Evolutionary conservation across 257 asterid genomes (phyloP), one percentile per base, ranked within the genome.

Genomic region (Cruciata laevipes): DNA sequence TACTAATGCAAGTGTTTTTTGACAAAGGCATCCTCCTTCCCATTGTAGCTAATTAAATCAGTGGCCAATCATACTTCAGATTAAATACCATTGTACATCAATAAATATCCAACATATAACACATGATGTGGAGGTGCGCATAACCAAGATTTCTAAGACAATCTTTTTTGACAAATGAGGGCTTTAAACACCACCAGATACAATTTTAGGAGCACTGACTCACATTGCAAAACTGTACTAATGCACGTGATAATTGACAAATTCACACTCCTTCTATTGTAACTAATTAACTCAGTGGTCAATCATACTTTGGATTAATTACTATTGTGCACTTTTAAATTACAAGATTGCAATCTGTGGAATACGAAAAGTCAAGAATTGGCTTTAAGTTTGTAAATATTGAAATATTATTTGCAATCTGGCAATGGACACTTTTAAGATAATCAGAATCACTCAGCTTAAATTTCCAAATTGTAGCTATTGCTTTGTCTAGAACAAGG

Each of bases 141-240:
- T 77, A 77, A 73, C 81, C 78, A 73, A 2, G 67, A 77, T 37
- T 44, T 69, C 59, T 65, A 13, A 1, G 42, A 37, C 42, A 42
- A 42, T 42, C 14, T 42, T 5, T 11, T 51, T 20, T 4, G 69
- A n/a, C 67, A 69, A 66, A 77, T 65, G 12, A 60, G 78, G 78
- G 78, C 73, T 77, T 77, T 77, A 77, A 73, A 77, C 75, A 69
- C 73, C 78, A 60, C 75, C 73, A 51, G 40, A 37, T 35, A 14
- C 37, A 65, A 73, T 77, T 61, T 77, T 30, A 73, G 75, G 73
- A 73, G 74, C 56, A 51, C 64, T 66, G 49, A 64, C 42, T 24
- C 63, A 68, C 71, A 42, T 27, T 55, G 77, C 72, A 72, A 44
- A 40, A 9, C 27, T 7, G 13, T 56, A 44, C n/a, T 42, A 33